A percentile compares a stretch with the other conserved stretches of the same genome.
Evolutionary conservation across 2,329 filamentous ascomycete species (phyloP).

Genomic region (Endothia cerciana): DNA sequence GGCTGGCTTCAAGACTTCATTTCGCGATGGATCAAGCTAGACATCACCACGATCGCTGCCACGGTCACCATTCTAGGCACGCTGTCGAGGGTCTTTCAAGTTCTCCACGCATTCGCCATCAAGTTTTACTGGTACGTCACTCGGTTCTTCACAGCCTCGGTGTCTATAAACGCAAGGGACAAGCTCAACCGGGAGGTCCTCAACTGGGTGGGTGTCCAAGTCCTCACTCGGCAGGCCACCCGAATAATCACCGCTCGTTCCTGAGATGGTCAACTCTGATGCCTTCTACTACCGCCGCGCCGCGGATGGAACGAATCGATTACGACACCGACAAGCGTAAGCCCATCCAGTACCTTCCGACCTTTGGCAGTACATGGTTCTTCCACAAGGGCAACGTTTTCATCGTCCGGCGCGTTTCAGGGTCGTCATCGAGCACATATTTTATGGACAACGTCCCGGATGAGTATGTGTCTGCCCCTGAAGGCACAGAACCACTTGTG

Average conservation of each 20-base stretch:
- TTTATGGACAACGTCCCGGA: conserved; percentile 34
- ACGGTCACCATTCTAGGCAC: conserved; percentile 41
- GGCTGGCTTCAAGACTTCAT: conserved; percentile 39
- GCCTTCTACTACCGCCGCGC: conserved; percentile 36
- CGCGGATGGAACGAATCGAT: conserved; percentile 37
- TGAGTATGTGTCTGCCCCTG: conserved; percentile 40
- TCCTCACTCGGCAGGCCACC: conserved; percentile 37
- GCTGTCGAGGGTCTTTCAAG: conserved; percentile 37
- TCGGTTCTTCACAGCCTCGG: conserved; percentile 42
- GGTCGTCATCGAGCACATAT: conserved; percentile 23
- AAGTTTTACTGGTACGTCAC: conserved; percentile 43
- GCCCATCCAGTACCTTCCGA: conserved; percentile 44
- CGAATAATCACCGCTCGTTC: conserved; percentile 42
- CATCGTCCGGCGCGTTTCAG: conserved; percentile 41
- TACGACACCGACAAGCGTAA: conserved; percentile 40
- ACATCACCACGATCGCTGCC: conserved; percentile 40
- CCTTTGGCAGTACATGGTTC: conserved; percentile 44
- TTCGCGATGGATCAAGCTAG: conserved; percentile 40
- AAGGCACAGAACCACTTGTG: conserved; percentile 43
- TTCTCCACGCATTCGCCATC: conserved; percentile 35
- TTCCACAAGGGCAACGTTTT: conserved; percentile 40
- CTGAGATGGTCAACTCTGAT: conserved; percentile 38
- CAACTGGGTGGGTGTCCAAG: conserved; percentile 43
- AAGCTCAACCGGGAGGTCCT: conserved; percentile 44
- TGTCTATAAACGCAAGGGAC: conserved; percentile 43